Conservation (phyloP, 2,329 filamentous ascomycete species). For the Atkinsonella texensis region DNA sequence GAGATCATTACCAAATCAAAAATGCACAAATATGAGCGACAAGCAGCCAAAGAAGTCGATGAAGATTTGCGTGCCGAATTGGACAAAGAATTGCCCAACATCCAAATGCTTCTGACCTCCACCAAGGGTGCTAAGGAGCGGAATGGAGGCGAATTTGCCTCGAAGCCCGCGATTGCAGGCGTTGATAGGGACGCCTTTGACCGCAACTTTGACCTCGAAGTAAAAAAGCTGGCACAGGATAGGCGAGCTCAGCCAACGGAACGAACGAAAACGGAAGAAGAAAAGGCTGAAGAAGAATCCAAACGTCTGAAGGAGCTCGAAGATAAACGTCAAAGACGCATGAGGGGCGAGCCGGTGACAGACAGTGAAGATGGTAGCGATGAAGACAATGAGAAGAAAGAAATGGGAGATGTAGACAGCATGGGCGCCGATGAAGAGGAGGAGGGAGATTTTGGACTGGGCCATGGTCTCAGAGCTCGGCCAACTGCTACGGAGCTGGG, state of each 20-base stretch:
- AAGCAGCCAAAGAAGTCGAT: constrained; percentile 85
- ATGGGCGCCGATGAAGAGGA: constrained; percentile 30
- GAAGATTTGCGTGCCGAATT: constrained; percentile 75
- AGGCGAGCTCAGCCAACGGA: constrained; percentile 75
- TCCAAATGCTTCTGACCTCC: constrained; percentile 59
- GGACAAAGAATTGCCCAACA: constrained; percentile 68
- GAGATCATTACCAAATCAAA: constrained; percentile 98
- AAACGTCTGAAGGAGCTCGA: constrained; percentile 69
- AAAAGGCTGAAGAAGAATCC: constrained; percentile 67
- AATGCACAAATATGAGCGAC: constrained; percentile 84
- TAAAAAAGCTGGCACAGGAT: constrained; percentile 75
- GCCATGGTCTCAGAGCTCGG: constrained; percentile 43
- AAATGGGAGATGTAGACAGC: constrained; percentile 21
- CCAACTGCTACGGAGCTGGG: constrained; percentile 51
- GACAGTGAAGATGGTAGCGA: constrained; percentile 49
- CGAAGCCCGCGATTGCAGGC: constrained; percentile 26
- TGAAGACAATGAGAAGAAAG: constrained; percentile 24
- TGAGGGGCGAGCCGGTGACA: constrained; percentile 68
- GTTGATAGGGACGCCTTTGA: constrained; percentile 61
- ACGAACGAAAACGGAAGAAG: constrained; percentile 83
- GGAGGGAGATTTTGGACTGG: constrained; percentile 47
- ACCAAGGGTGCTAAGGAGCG: constrained; percentile 27
- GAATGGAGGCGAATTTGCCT: constrained; percentile 12
- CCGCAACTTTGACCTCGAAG: constrained; percentile 74
- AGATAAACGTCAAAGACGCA: constrained; percentile 67